Evolutionary conservation across 1,284 basidiomycete genomes (phyloP), one percentile per base, ranked within the genome.

Genomic region (Gymnopus androsaceus): DNA sequence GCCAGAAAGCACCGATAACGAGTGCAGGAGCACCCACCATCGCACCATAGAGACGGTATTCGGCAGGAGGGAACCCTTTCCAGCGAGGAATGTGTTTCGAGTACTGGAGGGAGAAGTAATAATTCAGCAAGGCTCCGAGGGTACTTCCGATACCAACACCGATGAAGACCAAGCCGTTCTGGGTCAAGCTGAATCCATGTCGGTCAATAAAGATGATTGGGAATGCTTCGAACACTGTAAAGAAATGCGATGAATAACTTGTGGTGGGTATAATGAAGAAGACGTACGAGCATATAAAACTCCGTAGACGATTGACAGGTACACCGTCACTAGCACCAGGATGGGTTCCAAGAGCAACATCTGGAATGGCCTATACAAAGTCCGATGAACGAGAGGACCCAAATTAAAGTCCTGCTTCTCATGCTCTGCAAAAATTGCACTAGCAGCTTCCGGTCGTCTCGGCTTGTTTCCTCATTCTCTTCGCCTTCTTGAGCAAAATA

Each of bases 311-410:
- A 88, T 67, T 14, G 84, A 82, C 7, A 91, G 78, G 71, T 91
- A 90, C 36, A 86, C 57, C 3, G 86, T 88, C 62, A 88, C 75
- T 14, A 88, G 74, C 6, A 88, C 70, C 23, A 91, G 71, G 59
- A 90, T 87, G 3, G 86, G 85, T 66, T 91, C 88, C 57, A 77
- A 72, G 5, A 69, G 64, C 40, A 91, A 77, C 84, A 91, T 88
- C 49, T 78, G 67, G 72, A 88, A 84, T 0, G 87, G 87, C 0
- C 85, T 75, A 59, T 77, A 77, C 31, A 88, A 51, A 0, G 85
- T 88, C 9, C 83, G 77, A 51, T 80, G 71, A 6, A 84, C 36
- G 34, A 89, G 67, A 8, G 81, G 79, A 19, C 66, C 70, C 21
- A 79, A 37, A 0, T 82, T 80, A 73, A 81, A 84, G 62, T 86